Evolutionary conservation across 129 eudicot genomes (phyloP).

Genomic region (Apium graveolens): DNA sequence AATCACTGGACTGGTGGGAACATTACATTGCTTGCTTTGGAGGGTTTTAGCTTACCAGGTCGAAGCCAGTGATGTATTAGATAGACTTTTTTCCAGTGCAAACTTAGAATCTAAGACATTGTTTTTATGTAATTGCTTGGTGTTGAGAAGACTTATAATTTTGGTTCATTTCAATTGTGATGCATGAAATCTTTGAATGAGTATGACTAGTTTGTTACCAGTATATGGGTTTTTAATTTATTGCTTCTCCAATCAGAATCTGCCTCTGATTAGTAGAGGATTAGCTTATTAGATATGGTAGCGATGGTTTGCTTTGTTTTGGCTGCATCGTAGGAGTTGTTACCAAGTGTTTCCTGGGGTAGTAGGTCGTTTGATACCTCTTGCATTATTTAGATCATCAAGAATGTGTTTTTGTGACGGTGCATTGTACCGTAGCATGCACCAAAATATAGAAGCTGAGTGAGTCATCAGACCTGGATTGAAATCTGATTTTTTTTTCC

Average conservation of each 20-base stretch:
- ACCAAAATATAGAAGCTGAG: too few relatives aligned
- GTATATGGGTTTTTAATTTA: neutral
- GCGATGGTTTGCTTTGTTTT: neutral
- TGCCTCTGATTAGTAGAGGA: too few relatives aligned
- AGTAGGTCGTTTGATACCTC: neutral
- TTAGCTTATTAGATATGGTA: neutral
- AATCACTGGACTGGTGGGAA: neutral
- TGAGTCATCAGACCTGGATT: neutral
- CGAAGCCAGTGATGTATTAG: conserved; percentile 1
- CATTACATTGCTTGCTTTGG: neutral
- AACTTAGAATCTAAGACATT: neutral
- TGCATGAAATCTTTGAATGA: neutral
- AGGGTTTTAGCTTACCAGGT: neutral
- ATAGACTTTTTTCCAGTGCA: neutral
- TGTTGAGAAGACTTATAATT: conserved; percentile 5
- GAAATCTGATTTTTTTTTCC: too few relatives aligned
- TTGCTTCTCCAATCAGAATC: neutral
- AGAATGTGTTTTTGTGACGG: too few relatives aligned
- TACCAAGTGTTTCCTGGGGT: neutral
- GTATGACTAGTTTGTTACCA: neutral
- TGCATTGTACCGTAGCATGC: too few relatives aligned
- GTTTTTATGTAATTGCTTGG: neutral
- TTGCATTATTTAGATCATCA: too few relatives aligned
- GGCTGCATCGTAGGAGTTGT: neutral
- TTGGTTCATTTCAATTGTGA: neutral